A percentile compares a stretch with the other conserved stretches of the same genome.
These are phyloP conservation scores for Phlebiopsis flavidoalba DNA, from an alignment of 768 basidiomycete species.

Conservation along the genomic window DNA sequence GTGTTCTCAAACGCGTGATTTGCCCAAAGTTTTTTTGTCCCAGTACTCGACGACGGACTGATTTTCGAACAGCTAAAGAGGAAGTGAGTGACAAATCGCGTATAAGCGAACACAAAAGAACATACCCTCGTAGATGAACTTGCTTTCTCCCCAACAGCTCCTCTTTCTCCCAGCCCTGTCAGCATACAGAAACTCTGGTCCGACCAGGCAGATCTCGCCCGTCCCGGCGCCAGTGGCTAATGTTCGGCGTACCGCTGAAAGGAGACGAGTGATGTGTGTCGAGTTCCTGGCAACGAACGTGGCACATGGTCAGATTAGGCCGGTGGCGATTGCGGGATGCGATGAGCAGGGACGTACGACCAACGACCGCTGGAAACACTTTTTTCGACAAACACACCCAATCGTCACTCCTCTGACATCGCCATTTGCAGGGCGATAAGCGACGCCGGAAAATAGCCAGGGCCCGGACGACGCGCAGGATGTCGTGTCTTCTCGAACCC, in stretches of 20 bases:
- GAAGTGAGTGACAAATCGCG: not conserved
- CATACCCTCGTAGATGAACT: conserved; percentile 65
- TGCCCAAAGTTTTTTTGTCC: conserved; percentile 96
- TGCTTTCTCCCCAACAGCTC: conserved; percentile 62
- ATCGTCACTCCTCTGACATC: conserved; percentile 92
- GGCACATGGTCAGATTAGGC: conserved; percentile 4
- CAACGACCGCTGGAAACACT: conserved; percentile 90
- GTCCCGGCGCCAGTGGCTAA: conserved; percentile 98
- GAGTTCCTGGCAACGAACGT: conserved; percentile 64
- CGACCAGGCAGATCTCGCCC: conserved; percentile 95
- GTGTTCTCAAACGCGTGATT: conserved; percentile 97
- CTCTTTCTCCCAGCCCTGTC: conserved; percentile 83
- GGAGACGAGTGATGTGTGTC: conserved; percentile 95
- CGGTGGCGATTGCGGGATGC: not conserved
- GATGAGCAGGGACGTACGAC: conserved; percentile 46
- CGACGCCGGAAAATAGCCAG: conserved; percentile 92
- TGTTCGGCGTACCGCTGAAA: conserved; percentile 96
- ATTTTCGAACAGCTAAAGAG: conserved; percentile 80
- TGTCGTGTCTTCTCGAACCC: conserved; percentile 95
- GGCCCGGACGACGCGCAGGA: conserved; percentile 89
- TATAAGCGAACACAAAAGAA: conserved; percentile 4
- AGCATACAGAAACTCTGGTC: conserved; percentile 94
- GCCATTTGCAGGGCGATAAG: conserved; percentile 98
- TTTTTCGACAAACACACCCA: conserved; percentile 92
- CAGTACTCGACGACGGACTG: conserved; percentile 93